Evolutionary conservation across 257 asterid species (phyloP), one percentile per base, ranked within the genome.

Genomic region (Leptodermis oblonga): DNA sequence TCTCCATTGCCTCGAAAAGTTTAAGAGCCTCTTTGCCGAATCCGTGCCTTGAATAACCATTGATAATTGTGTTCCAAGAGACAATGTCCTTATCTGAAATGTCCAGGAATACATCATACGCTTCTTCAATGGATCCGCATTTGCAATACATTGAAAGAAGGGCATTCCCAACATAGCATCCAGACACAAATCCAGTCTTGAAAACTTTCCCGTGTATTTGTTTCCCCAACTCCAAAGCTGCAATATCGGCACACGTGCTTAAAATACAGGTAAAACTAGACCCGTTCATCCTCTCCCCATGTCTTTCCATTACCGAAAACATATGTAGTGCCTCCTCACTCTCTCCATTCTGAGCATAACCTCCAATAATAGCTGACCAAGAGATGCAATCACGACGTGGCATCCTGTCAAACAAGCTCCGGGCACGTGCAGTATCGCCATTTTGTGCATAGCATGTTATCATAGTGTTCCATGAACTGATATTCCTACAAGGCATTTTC

Each of bases 301-400:
- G 82, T 69, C 95, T 87, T 62, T 77, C 77, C 96, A 87, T 87
- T 43, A 79, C 78, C 30, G 81, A 73, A 74, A 90, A 88, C 82
- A 93, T 68, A 62, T 15, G 76, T 17, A 93, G 70, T 28, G 95
- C 96, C 63, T 80, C 86, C 59, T 88, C 95, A 7, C 88, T 80
- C 2, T 85, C 84, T 51, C 91, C 92, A 67, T 84, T 75, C 79
- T 90, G 99, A 74, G 84, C 85, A 81, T 93, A 85, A 36, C 92
- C 96, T 20, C 90, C 87, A 70, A 90, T 90, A 71, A 93, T 93
- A 48, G 99, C 96, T 11, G 99, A 96, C 96, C 97, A 92, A 34
- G 98, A 88, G 74, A 92, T 86, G 82, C 92, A 88, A 83, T 92
- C 97, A 56, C 88, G 87, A 61, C 23, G 65, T 51, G 90, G 88